Percentiles rank a stretch among this genome's conserved stretches.
Conservation (phyloP, 345 rosid species). For the Citrus australasica region DNA sequence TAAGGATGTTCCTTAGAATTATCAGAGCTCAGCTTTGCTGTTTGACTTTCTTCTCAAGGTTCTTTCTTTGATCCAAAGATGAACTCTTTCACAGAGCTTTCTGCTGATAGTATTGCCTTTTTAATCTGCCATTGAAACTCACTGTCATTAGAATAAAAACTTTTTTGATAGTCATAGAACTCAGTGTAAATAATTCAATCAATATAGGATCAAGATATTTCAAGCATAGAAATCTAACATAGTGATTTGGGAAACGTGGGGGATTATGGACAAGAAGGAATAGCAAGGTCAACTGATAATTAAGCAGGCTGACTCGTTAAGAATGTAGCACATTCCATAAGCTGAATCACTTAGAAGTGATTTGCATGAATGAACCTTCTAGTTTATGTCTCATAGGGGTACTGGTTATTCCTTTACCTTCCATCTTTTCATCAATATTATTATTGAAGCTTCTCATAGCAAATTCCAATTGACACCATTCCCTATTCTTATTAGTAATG, state of each 20-base stretch:
- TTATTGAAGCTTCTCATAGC: not conserved
- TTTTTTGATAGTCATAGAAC: not conserved
- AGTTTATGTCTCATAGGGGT: not conserved
- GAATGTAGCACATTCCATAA: not conserved
- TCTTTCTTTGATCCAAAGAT: conserved; percentile 52
- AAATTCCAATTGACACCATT: not conserved
- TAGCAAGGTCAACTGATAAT: not conserved
- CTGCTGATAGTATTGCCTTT: conserved; percentile 51
- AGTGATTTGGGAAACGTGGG: not conserved
- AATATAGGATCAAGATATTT: not conserved
- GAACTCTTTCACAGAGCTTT: conserved; percentile 53
- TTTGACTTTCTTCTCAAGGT: conserved; percentile 16
- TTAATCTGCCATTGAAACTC: conserved; percentile 52
- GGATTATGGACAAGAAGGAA: not conserved
- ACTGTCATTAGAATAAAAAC: not conserved
- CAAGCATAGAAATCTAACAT: not conserved
- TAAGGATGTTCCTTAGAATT: conserved; percentile 20
- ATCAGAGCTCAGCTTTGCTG: conserved; percentile 19
- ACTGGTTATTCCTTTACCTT: not conserved
- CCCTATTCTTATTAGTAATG: not conserved
- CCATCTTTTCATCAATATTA: not conserved
- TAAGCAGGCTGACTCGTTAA: not conserved
- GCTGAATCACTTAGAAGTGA: not conserved
- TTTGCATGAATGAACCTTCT: not conserved
- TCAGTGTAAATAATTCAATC: not conserved